phyloP scores from a whole-genome alignment of 805 yeast species.

The Wickerhamiella bombiphila region DNA sequence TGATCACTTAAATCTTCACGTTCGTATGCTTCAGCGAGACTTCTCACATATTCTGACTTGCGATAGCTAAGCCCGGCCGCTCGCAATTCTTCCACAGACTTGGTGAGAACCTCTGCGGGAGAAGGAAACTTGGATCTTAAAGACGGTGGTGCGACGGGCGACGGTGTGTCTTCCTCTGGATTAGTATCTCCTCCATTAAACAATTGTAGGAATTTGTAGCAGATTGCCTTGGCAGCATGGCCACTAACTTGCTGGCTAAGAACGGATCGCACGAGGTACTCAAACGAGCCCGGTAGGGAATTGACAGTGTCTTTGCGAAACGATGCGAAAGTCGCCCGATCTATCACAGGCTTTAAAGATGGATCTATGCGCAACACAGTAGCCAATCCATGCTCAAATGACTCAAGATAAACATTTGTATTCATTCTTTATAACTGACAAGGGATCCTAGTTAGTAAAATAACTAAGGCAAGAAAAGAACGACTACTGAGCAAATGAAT shows the following conservation, averaged over 20 bases:
- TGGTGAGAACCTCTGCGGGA: slow-evolving; percentile 32
- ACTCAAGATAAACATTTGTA: not conserved
- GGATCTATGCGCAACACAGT: slow-evolving; percentile 16
- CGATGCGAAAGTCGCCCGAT: slow-evolving; percentile 11
- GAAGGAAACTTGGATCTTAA: slow-evolving; percentile 34
- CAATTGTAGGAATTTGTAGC: slow-evolving; percentile 29
- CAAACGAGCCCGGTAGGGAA: slow-evolving; percentile 12
- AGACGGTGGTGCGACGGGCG: slow-evolving; percentile 3
- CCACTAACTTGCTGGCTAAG: slow-evolving; percentile 34
- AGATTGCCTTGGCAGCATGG: slow-evolving; percentile 59
- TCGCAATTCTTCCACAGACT: slow-evolving; percentile 36
- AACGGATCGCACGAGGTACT: slow-evolving; percentile 19
- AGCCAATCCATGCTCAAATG: slow-evolving; percentile 11
- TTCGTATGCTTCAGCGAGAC: slow-evolving; percentile 32
- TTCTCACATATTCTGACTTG: slow-evolving; percentile 54
- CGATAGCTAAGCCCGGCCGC: slow-evolving; percentile 53
- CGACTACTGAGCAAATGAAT: too few species aligned
- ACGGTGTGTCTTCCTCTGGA: slow-evolving; percentile 5
- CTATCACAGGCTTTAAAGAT: slow-evolving; percentile 8
- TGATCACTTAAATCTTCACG: slow-evolving; percentile 19
- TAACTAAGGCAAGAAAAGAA: too few species aligned
- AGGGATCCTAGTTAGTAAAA: too few species aligned
- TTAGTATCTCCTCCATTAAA: slow-evolving; percentile 19
- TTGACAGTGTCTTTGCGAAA: slow-evolving; percentile 8
- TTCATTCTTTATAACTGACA: not conserved